These are phyloP conservation scores for Trichomonascaceae sp. DNA, from an alignment of 1,139 yeast species.

Conservation along the genomic window DNA sequence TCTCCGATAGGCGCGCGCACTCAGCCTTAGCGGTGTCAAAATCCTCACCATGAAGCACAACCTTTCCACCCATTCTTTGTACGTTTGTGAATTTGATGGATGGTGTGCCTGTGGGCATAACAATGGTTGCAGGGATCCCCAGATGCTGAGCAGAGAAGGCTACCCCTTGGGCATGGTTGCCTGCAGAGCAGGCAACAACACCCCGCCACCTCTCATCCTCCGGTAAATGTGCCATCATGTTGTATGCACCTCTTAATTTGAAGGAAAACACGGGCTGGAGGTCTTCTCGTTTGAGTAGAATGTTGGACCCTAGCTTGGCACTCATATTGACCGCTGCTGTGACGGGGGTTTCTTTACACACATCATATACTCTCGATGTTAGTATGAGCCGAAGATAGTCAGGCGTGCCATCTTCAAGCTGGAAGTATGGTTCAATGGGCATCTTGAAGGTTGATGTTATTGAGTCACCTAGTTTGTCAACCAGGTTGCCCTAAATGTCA, in stretches of 20 bases:
- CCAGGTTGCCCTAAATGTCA: too few relatives aligned
- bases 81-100: slow-evolving; percentile 87
- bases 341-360: slow-evolving; percentile 79
- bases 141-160: slow-evolving; percentile 80
- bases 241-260: slow-evolving; percentile 94
- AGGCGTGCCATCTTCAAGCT: slow-evolving; percentile 37
- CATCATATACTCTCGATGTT: slow-evolving; percentile 90
- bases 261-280: slow-evolving; percentile 89
- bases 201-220: slow-evolving; percentile 62
- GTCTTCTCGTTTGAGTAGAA: slow-evolving; percentile 81
- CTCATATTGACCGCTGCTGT: slow-evolving; percentile 66
- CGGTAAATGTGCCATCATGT: slow-evolving; percentile 83
- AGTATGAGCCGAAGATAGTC: slow-evolving; percentile 82
- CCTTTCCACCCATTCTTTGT: slow-evolving; percentile 83
- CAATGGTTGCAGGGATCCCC: slow-evolving; percentile 87
- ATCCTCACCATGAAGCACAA: slow-evolving; percentile 84
- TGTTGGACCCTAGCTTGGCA: slow-evolving; percentile 56
- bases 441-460: too few relatives aligned
- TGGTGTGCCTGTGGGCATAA: slow-evolving; percentile 97
- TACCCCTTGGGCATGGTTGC: slow-evolving; percentile 98
- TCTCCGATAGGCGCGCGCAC: slow-evolving; percentile 55
- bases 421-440: slow-evolving; percentile 11
- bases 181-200: slow-evolving; percentile 96
- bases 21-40: slow-evolving; percentile 88
- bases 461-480: too few relatives aligned